phyloP scores from a whole-genome alignment of 148 eudicot species.

The Cornus kousa region DNA sequence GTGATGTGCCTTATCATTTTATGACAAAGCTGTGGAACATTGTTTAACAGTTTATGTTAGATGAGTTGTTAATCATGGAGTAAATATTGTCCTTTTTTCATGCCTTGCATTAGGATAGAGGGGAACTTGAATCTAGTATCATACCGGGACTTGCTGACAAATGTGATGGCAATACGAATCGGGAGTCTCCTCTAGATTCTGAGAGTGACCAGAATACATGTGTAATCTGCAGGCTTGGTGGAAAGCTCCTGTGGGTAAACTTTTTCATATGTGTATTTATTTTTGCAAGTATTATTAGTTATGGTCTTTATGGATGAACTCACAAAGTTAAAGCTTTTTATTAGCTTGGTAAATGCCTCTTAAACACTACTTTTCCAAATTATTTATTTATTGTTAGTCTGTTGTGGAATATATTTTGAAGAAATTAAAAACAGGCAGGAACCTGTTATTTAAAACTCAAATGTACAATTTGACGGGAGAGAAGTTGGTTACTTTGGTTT shows the following conservation, averaged over 20 bases:
- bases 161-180: slow-evolving; percentile 7
- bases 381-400: too few relatives aligned
- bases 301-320: not conserved
- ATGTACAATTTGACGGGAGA: not conserved
- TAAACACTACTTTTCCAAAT: too few relatives aligned
- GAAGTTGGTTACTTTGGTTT: not conserved
- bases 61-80: not conserved
- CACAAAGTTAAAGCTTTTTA: too few relatives aligned
- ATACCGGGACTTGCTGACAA: slow-evolving; percentile 11
- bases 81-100: slow-evolving; percentile 12
- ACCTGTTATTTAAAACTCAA: too few relatives aligned
- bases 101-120: slow-evolving; percentile 38
- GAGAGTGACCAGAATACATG: slow-evolving; percentile 20
- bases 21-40: slow-evolving; percentile 34
- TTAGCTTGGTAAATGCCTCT: too few relatives aligned
- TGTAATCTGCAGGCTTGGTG: slow-evolving; percentile 36
- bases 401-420: too few relatives aligned
- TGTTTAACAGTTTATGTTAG: not conserved
- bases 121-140: slow-evolving; percentile 22
- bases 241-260: slow-evolving; percentile 58
- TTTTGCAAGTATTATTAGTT: not conserved
- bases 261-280: not conserved
- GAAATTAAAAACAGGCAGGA: not conserved
- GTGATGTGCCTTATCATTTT: not conserved
- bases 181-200: slow-evolving; percentile 18